These are phyloP conservation scores for Pseudogymnoascus sp. DNA, from an alignment of 2,329 filamentous ascomycete species.

Conservation along the genomic window DNA sequence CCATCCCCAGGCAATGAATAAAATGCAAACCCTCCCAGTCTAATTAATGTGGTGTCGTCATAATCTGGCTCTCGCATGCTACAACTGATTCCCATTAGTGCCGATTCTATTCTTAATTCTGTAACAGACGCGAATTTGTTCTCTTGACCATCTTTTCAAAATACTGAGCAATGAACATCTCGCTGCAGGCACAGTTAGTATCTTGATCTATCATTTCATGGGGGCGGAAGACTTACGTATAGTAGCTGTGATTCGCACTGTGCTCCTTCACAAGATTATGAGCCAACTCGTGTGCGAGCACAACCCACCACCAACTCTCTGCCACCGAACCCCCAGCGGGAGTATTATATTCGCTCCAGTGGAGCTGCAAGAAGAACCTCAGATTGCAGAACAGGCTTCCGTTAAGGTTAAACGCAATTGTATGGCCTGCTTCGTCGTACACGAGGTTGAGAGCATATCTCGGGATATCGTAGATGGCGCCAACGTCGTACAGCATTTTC, in stretches of 20 bases:
- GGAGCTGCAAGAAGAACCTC: slow-evolving; percentile 75
- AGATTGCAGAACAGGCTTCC: slow-evolving; percentile 93
- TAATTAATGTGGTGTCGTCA: background rate
- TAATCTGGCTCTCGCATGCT: background rate
- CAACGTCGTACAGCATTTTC: slow-evolving; percentile 59
- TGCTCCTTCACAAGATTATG: slow-evolving; percentile 83
- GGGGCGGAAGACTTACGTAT: slow-evolving; percentile 48
- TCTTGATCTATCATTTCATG: background rate
- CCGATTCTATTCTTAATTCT: background rate
- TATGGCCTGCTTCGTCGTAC: slow-evolving; percentile 69
- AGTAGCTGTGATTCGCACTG: slow-evolving; percentile 72
- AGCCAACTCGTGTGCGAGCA: slow-evolving; percentile 90
- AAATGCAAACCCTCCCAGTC: background rate
- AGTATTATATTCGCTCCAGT: slow-evolving; percentile 43
- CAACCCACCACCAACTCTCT: slow-evolving; percentile 85
- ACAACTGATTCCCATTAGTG: background rate
- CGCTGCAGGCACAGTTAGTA: slow-evolving; percentile 35
- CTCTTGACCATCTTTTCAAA: slow-evolving; percentile 58
- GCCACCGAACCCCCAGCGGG: slow-evolving; percentile 38
- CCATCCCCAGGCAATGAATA: background rate
- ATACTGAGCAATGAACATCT: slow-evolving; percentile 72
- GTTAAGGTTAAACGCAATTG: slow-evolving; percentile 85
- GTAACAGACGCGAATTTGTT: background rate
- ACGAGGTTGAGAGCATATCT: slow-evolving; percentile 73
- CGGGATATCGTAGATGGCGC: slow-evolving; percentile 64